These are phyloP conservation scores for Debaryomyces fabryi DNA, from an alignment of 1,139 yeast genomes.

Conservation along the genomic window DNA sequence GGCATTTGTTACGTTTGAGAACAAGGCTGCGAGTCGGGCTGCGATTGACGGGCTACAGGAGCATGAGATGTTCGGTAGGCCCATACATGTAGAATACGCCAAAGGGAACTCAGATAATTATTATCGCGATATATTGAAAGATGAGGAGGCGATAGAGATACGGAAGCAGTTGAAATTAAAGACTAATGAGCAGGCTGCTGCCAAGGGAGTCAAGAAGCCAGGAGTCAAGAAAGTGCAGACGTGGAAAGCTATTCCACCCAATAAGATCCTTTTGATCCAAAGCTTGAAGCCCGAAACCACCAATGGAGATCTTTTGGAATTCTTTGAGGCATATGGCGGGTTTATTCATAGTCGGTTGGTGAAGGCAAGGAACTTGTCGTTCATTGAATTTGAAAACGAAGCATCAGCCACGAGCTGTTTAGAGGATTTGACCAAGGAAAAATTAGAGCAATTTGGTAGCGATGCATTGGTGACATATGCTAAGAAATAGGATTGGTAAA, in stretches of 20 bases:
- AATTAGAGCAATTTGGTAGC: slow-evolving; percentile 25
- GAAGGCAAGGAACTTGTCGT: slow-evolving; percentile 68
- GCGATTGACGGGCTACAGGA: slow-evolving; percentile 54
- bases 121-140: slow-evolving; percentile 15
- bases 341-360: slow-evolving; percentile 69
- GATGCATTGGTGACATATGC: slow-evolving; percentile 35
- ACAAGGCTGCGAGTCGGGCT: slow-evolving; percentile 42
- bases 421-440: slow-evolving; percentile 13
- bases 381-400: slow-evolving; percentile 73
- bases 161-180: slow-evolving; percentile 17
- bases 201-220: slow-evolving; percentile 16
- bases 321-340: slow-evolving; percentile 57
- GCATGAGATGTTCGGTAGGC: slow-evolving; percentile 53
- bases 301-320: slow-evolving; percentile 41
- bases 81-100: slow-evolving; percentile 50
- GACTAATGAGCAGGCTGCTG: slow-evolving; percentile 14
- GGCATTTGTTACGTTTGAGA: slow-evolving; percentile 74
- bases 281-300: slow-evolving; percentile 42
- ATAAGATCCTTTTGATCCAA: slow-evolving; percentile 70
- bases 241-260: slow-evolving; percentile 59
- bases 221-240: slow-evolving; percentile 20
- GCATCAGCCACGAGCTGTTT: slow-evolving; percentile 31
- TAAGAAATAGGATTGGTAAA: slow-evolving; percentile 25
- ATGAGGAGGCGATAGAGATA: slow-evolving; percentile 18
- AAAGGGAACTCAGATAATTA: slow-evolving; percentile 50